Base-by-base conservation (phyloP, 768 basidiomycete species). In the Mycena vulgaris region DNA sequence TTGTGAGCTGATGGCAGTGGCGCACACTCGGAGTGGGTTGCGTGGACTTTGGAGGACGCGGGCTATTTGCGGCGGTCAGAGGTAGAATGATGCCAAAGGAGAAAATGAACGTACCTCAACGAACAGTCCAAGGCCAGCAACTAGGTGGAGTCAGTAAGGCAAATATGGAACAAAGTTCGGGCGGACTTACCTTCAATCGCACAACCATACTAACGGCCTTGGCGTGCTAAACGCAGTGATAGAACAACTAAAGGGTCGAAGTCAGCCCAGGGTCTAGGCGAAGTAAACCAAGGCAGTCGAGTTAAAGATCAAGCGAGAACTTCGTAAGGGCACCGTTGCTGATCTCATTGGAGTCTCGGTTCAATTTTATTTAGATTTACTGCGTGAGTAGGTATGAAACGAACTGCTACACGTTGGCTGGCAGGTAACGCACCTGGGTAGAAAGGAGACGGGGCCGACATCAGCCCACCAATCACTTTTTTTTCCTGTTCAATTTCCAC, bases 61-160 rank as follows among this genome's bases (percentile, higher is more conserved):
- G n/a, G n/a, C n/a, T n/a, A n/a, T n/a, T n/a, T n/a, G n/a, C n/a
- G n/a, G n/a, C n/a, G n/a, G n/a, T n/a, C n/a, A n/a, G n/a, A n/a
- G n/a, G n/a, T n/a, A n/a, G n/a, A n/a, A n/a, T n/a, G n/a, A 53
- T 53, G 31, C 49, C 27, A 51, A 51, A 51, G 49, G 49, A 27
- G 49, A 51, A 51, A 30, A 30, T n/a, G 49, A 51, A 51, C n/a
- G n/a, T n/a, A n/a, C n/a, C n/a, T n/a, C n/a, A n/a, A n/a, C n/a
- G 28, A 13, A 23, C 49, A 51, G 30, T 51, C 30, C 27, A 51
- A 51, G 49, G 27, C 49, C 28, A 30, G 49, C 23, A 25, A 48
- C 23, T 48, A n/a, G 47, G 47, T 48, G 47, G 25, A 48, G 47
- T 48, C 47, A 48, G 47, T 23, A 48, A 48, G 17, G 47, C n/a